Conservation (phyloP, 768 basidiomycete genomes). For the Trametes elegans region DNA sequence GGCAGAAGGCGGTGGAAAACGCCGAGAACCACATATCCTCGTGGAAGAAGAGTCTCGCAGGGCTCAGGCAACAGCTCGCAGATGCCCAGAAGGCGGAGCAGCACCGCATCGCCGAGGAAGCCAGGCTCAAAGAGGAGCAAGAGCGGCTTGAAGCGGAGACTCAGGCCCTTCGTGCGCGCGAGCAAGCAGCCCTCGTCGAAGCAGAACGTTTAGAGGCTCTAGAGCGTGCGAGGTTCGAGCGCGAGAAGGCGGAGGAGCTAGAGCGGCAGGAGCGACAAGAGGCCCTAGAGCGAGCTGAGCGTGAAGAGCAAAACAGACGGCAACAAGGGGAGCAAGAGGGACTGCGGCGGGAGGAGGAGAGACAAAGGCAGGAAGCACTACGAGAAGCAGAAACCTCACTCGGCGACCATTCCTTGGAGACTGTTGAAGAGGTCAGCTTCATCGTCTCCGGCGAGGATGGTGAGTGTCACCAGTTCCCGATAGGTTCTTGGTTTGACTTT, state of each 20-base stretch:
- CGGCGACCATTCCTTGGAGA: slow-evolving; percentile 8
- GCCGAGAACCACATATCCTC: slow-evolving; percentile 44
- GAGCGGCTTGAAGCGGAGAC: slow-evolving; percentile 20
- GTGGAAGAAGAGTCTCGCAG: slow-evolving; percentile 43
- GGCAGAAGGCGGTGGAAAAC: slow-evolving; percentile 50
- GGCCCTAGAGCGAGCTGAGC: slow-evolving; percentile 21
- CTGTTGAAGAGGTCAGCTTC: slow-evolving; percentile 15
- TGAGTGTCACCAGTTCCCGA: slow-evolving; percentile 6
- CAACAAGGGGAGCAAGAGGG: slow-evolving; percentile 1
- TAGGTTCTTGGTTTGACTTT: background rate
- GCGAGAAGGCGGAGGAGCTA: slow-evolving; percentile 28
- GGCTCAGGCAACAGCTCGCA: slow-evolving; percentile 34
- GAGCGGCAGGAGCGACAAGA: slow-evolving; percentile 28
- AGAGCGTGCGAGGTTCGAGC: slow-evolving; percentile 21
- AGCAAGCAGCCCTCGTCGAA: slow-evolving; percentile 13
- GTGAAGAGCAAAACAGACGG: slow-evolving; percentile 25
- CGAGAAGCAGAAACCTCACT: slow-evolving; percentile 1
- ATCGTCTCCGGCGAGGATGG: slow-evolving; percentile 11
- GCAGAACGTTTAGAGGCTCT: slow-evolving; percentile 18
- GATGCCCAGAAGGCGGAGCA: slow-evolving; percentile 44
- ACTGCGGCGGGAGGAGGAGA: slow-evolving; percentile 10
- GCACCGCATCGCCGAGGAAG: slow-evolving; percentile 31
- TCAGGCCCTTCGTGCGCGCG: slow-evolving; percentile 15
- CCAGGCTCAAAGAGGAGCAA: slow-evolving; percentile 22
- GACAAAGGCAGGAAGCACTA: slow-evolving; percentile 1